A percentile compares a stretch with the other conserved stretches of the same genome.
phyloP scores from a whole-genome alignment of 225 moss, liverwort and hornwort genomes.

The Polytrichum formosum region DNA sequence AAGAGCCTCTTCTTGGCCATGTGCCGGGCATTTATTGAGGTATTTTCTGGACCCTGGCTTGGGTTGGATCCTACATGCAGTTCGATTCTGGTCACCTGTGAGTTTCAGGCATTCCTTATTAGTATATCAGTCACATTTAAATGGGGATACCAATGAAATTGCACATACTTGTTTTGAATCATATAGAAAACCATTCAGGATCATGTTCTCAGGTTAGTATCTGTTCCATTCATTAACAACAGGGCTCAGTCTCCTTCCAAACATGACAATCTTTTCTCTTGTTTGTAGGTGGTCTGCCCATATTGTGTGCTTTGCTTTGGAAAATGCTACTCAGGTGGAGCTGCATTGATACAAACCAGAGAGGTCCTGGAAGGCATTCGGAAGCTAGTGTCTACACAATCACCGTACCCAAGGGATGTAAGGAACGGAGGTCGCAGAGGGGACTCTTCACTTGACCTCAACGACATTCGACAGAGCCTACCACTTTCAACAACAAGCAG shows the following conservation, averaged over 20 bases:
- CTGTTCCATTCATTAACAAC: neutral
- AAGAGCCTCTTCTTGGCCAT: constrained; percentile 78
- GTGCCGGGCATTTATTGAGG: constrained; percentile 98
- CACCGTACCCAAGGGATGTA: constrained; percentile 62
- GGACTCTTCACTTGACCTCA: constrained; percentile 23
- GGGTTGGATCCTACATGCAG: neutral
- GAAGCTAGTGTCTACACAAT: constrained; percentile 63
- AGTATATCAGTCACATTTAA: neutral
- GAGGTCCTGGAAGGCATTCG: constrained; percentile 79
- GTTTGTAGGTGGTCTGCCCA: constrained; percentile 81
- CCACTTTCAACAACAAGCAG: constrained; percentile 23
- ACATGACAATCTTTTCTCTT: neutral
- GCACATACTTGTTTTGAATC: no score
- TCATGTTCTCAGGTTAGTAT: no score
- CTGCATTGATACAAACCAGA: constrained; percentile 74
- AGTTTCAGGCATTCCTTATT: neutral
- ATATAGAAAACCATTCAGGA: no score
- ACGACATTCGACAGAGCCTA: constrained; percentile 20
- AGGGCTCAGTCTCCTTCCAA: neutral
- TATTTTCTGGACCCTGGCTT: constrained; percentile 16
- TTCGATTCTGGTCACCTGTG: neutral
- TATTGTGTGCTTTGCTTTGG: constrained; percentile 88
- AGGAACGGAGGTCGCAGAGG: constrained; percentile 37
- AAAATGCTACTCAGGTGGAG: constrained; percentile 80
- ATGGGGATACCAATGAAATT: neutral